Conservation (phyloP, 345 rosid species). For the Euphorbia pulcherrima region DNA sequence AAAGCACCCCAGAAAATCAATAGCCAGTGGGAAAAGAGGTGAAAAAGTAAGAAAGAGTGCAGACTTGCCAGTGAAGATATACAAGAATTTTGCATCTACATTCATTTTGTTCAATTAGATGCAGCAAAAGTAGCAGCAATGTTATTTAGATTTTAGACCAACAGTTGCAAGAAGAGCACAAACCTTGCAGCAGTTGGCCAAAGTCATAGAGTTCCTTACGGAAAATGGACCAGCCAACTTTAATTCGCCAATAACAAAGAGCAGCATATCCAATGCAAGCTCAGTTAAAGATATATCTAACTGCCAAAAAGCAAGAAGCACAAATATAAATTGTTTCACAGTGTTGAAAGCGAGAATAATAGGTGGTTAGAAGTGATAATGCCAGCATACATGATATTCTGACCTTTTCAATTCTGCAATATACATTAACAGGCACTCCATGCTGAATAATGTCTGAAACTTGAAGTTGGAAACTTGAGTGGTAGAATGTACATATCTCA, state of each 20-base stretch:
- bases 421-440: conserved; percentile 59
- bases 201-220: conserved; percentile 54
- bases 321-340: conserved; percentile 21
- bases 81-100: not conserved
- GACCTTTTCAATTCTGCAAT: conserved; percentile 78
- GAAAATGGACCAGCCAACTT: conserved; percentile 88
- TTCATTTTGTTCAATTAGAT: not conserved
- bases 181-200: conserved; percentile 88
- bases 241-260: conserved; percentile 67
- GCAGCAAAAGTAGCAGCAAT: not conserved
- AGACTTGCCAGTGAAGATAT: not conserved
- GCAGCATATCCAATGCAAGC: conserved; percentile 75
- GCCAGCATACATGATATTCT: conserved; percentile 7
- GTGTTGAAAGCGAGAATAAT: conserved; percentile 6
- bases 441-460: conserved; percentile 27
- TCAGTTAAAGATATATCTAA: conserved; percentile 65
- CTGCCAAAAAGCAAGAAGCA: conserved; percentile 42
- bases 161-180: conserved; percentile 9
- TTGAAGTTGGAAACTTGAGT: conserved; percentile 43
- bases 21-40: not conserved
- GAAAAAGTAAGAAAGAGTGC: not conserved
- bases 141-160: not conserved
- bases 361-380: not conserved
- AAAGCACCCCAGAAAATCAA: not conserved
- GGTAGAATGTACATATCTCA: conserved; percentile 61